Evolutionary conservation across 352 stramenopile species (phyloP).

Genomic region (Pythium dissimile): DNA sequence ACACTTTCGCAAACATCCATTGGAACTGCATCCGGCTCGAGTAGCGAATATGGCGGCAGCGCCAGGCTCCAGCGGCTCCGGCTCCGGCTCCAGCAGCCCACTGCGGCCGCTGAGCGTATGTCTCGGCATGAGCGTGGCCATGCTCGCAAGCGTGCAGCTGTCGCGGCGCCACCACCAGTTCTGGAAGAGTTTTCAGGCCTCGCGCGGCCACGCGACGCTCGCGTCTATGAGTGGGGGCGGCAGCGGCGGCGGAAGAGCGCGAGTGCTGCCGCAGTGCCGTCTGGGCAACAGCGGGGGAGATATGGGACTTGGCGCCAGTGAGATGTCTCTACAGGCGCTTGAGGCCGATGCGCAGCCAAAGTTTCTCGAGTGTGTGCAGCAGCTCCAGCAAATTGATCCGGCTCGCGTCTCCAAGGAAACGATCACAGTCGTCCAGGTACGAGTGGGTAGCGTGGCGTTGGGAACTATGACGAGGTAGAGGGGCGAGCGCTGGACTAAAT

Average conservation of each 20-base stretch:
- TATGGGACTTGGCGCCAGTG: neutral
- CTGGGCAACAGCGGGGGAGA: neutral
- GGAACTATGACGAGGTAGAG: too few relatives aligned
- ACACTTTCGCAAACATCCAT: neutral
- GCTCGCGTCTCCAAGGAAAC: conserved; percentile 47
- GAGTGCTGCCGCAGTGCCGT: conserved; percentile 1
- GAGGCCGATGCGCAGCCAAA: conserved; percentile 12
- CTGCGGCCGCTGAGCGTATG: conserved; percentile 44
- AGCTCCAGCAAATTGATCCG: conserved; percentile 33
- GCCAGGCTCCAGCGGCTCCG: neutral
- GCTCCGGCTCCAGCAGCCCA: neutral
- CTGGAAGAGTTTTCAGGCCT: conserved; percentile 39
- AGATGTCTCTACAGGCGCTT: neutral
- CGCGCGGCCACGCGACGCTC: neutral
- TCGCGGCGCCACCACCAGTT: conserved; percentile 42
- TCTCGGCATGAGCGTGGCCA: conserved; percentile 64
- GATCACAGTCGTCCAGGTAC: conserved; percentile 76
- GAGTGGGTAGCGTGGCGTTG: neutral
- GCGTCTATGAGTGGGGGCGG: too few relatives aligned
- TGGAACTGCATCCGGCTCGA: too few relatives aligned
- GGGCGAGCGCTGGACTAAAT: too few relatives aligned
- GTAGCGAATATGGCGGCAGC: neutral
- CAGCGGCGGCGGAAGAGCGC: too few relatives aligned
- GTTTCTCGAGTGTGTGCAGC: conserved; percentile 46
- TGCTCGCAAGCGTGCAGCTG: conserved; percentile 69